phyloP scores from a whole-genome alignment of 495 filamentous ascomycete species.

The Lindgomyces ingoldianus region DNA sequence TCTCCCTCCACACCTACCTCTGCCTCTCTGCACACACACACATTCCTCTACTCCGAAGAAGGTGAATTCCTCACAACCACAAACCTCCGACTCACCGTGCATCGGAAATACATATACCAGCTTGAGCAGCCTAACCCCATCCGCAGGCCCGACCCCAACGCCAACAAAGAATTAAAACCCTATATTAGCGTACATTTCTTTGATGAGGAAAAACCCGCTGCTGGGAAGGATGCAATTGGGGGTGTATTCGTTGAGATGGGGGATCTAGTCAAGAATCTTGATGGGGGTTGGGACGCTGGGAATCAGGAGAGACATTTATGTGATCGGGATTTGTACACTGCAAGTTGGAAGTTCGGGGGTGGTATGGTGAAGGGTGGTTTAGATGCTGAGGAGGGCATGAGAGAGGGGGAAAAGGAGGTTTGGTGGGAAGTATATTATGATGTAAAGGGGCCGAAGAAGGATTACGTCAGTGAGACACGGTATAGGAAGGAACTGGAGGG shows the following conservation, averaged over 20 bases:
- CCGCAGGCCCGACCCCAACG: neutral
- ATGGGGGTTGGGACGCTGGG: neutral
- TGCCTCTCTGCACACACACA: conserved; percentile 2
- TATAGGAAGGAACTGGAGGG: conserved; percentile 14
- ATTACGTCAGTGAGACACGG: conserved; percentile 35
- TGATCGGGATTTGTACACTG: conserved; percentile 33
- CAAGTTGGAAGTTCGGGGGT: conserved; percentile 29
- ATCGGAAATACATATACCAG: conserved; percentile 22
- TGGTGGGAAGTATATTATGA: conserved; percentile 37
- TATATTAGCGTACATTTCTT: conserved; percentile 28
- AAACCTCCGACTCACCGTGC: conserved; percentile 5
- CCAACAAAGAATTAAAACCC: neutral
- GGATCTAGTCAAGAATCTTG: neutral
- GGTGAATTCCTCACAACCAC: conserved; percentile 24
- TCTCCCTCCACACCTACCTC: neutral
- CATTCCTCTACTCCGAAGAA: conserved; percentile 23
- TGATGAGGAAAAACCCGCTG: conserved; percentile 1
- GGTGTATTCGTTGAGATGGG: conserved; percentile 32
- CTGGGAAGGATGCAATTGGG: neutral
- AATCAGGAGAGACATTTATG: conserved; percentile 31
- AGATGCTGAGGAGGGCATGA: neutral
- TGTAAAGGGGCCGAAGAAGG: conserved; percentile 35
- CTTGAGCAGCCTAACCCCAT: neutral
- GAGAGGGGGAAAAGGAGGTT: neutral
- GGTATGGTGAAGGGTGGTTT: conserved; percentile 3